A percentile compares a stretch with the other conserved stretches of the same genome.
Conservation (phyloP, 768 basidiomycete species). For the Galerina marginata region DNA sequence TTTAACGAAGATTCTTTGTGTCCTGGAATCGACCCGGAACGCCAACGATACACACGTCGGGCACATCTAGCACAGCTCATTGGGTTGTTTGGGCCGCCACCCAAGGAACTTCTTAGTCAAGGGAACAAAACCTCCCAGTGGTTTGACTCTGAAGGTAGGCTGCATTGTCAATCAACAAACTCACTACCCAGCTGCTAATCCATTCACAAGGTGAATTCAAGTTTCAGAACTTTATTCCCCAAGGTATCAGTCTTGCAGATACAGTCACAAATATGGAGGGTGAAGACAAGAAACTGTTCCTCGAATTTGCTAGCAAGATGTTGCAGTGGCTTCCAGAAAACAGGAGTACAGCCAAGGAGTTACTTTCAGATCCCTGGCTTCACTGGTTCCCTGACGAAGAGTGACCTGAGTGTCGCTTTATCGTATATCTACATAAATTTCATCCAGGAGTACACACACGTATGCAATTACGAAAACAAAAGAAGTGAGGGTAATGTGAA, state of each 20-base stretch:
- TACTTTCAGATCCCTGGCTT: conserved; percentile 7
- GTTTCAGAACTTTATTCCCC: neutral
- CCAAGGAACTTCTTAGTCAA: neutral
- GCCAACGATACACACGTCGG: neutral
- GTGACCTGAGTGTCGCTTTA: too few relatives aligned
- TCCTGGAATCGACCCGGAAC: neutral
- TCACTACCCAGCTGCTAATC: neutral
- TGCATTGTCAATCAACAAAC: neutral
- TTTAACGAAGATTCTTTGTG: neutral
- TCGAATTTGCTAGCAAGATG: neutral
- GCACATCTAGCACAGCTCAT: conserved; percentile 10
- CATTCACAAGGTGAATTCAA: conserved; percentile 1
- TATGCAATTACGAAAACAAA: too few relatives aligned
- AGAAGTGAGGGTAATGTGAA: too few relatives aligned
- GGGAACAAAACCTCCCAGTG: neutral
- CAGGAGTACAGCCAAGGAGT: neutral
- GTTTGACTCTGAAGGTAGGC: neutral
- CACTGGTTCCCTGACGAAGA: neutral
- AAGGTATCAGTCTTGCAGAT: neutral
- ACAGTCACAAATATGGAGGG: neutral
- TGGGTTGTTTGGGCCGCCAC: conserved; percentile 1
- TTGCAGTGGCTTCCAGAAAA: conserved; percentile 7
- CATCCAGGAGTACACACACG: too few relatives aligned
- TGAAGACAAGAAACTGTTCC: neutral
- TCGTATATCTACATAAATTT: too few relatives aligned